These are phyloP conservation scores for Globisporangium canariense DNA, from an alignment of 352 stramenopile genomes.

Conservation along the genomic window DNA sequence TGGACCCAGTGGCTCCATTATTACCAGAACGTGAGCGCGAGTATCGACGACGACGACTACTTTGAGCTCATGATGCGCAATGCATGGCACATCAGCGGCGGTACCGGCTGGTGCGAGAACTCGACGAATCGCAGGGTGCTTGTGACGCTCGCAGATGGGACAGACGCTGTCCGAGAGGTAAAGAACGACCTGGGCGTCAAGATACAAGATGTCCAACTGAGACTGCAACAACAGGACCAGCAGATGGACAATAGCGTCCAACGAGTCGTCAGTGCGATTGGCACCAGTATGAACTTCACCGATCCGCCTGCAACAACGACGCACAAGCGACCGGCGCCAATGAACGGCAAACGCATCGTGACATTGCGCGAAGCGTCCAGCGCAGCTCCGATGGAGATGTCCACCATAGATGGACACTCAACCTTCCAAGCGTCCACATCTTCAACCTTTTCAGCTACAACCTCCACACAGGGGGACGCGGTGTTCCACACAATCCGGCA, in stretches of 20 bases:
- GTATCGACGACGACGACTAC: slow-evolving; percentile 88
- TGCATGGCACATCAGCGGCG: slow-evolving; percentile 60
- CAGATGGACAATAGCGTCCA: slow-evolving; percentile 3
- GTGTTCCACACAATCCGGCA: slow-evolving; percentile 44
- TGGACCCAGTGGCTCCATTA: slow-evolving; percentile 77
- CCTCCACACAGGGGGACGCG: slow-evolving; percentile 27
- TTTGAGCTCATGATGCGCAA: slow-evolving; percentile 92
- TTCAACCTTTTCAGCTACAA: neutral
- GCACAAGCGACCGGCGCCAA: neutral
- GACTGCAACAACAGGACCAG: slow-evolving; percentile 33
- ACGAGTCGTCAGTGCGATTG: slow-evolving; percentile 4
- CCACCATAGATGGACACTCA: neutral
- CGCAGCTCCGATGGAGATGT: slow-evolving; percentile 22
- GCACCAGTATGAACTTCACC: slow-evolving; percentile 14
- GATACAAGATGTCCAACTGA: slow-evolving; percentile 28
- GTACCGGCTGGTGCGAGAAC: slow-evolving; percentile 50
- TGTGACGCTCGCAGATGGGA: slow-evolving; percentile 51
- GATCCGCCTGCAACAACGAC: slow-evolving; percentile 3
- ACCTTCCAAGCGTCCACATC: neutral
- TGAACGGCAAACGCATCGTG: slow-evolving; percentile 37
- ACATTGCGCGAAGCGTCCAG: slow-evolving; percentile 58
- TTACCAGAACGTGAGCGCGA: slow-evolving; percentile 88
- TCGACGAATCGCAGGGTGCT: slow-evolving; percentile 60
- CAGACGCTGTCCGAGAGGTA: slow-evolving; percentile 40
- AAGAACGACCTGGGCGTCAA: slow-evolving; percentile 43